Conservation (phyloP, 2,329 filamentous ascomycete genomes). For the Colletotrichum sp. region DNA sequence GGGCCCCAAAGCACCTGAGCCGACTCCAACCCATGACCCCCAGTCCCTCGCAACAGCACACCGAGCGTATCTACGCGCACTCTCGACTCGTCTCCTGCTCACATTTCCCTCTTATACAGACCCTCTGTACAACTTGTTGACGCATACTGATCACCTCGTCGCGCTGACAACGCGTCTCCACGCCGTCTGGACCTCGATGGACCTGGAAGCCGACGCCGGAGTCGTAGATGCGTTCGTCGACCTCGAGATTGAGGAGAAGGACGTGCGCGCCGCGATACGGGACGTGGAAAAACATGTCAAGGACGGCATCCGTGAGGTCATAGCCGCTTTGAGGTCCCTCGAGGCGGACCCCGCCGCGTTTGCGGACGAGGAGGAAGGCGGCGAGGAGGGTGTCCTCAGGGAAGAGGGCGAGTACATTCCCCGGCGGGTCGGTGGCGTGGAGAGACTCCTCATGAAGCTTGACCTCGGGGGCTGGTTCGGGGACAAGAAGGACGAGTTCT, state of each 20-base stretch:
- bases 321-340: conserved; percentile 55
- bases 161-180: conserved; percentile 79
- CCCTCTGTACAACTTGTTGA: conserved; percentile 69
- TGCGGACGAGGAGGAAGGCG: conserved; percentile 44
- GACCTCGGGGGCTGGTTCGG: conserved; percentile 70
- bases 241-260: conserved; percentile 73
- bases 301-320: conserved; percentile 69
- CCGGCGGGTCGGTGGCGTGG: conserved; percentile 77
- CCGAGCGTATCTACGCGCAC: conserved; percentile 72
- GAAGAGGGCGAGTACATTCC: conserved; percentile 68
- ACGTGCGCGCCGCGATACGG: conserved; percentile 69
- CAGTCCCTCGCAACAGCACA: conserved; percentile 85
- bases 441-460: conserved; percentile 89
- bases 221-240: conserved; percentile 79
- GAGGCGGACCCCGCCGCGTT: conserved; percentile 51
- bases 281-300: conserved; percentile 70
- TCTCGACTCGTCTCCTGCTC: conserved; percentile 71
- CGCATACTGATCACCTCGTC: conserved; percentile 81
- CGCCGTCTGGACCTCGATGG: conserved; percentile 76
- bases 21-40: conserved; percentile 69
- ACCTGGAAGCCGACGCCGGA: conserved; percentile 82
- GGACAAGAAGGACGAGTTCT: conserved; percentile 26
- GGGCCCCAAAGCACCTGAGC: conserved; percentile 22
- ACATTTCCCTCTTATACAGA: conserved; percentile 68
- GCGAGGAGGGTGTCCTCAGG: conserved; percentile 29